Evolutionary conservation across 495 filamentous ascomycete species (phyloP), one percentile per base, ranked within the genome.

Genomic region (Trypethelium eluteriae): DNA sequence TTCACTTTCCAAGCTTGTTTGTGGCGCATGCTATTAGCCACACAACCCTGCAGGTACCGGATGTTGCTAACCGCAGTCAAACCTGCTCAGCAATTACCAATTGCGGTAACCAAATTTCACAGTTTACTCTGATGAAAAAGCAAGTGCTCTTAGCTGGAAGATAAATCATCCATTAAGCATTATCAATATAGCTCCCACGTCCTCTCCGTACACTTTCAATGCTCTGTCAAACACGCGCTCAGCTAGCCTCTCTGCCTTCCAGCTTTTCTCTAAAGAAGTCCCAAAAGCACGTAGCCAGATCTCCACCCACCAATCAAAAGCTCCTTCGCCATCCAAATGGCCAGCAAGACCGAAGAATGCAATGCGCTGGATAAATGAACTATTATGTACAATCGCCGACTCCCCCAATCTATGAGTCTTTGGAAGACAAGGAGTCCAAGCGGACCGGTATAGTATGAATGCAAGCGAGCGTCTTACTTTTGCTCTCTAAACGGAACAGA

Each of bases 1-100:
- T 59, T 59, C 53, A 59, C 5, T 59, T 59, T 59, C 53, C 53
- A 4, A 59, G 53, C 53, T 59, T 59, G 53, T 14, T 2, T 34
- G 53, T 59, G 53, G 53, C 53, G 53, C 53, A 36, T 59, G 6
- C 5, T 32, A 59, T 7, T 32, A 59, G 53, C 53, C 53, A 59
- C 53, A 2, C 25, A 59, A 3, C 7, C 53, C 53, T 36, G 32
- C n/a, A 7, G 25, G 25, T 25, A 25, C 25, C 25, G 25, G 25
- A 25, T 25, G 25, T 25, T 25, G 25, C 25, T 25, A 25, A 25
- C 25, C 25, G 25, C 25, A 25, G 25, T 25, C 25, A 25, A 25
- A 25, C 25, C 25, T 25, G 25, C 25, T 25, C 25, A 25, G 25
- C 25, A 25, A 25, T 25, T 25, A 25, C 25, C 25, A 25, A 25